A percentile compares a stretch with the other conserved stretches of the same genome.
phyloP scores from a whole-genome alignment of 1,139 yeast species.

The Spathaspora sp. region DNA sequence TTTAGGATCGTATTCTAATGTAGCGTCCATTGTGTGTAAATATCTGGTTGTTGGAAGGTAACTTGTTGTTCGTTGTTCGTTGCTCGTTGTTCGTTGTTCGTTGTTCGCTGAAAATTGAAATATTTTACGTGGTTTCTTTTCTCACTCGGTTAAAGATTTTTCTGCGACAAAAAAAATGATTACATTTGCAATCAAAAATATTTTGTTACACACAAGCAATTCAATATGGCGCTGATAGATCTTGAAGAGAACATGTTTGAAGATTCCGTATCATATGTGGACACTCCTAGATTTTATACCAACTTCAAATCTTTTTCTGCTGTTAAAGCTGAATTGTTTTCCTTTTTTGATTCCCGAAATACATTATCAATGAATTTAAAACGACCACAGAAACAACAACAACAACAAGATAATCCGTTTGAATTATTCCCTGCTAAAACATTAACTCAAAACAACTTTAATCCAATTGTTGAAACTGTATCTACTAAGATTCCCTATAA shows the following conservation, averaged over 20 bases:
- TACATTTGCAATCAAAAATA: not conserved
- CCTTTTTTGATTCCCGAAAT: not conserved
- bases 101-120: not conserved
- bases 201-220: not conserved
- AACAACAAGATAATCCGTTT: not conserved
- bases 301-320: not conserved
- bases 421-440: not conserved
- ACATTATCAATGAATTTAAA: not conserved
- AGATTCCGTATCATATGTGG: not conserved
- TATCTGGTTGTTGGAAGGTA: not conserved
- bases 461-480: not conserved
- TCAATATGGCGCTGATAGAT: not conserved
- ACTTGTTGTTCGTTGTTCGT: not conserved
- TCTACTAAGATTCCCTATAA: not conserved
- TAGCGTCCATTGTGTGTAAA: constrained; percentile 7
- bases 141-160: not conserved
- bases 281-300: not conserved
- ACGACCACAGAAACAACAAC: not conserved
- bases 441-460: not conserved
- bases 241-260: not conserved
- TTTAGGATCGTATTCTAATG: constrained; percentile 25
- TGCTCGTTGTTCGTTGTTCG: not conserved
- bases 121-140: not conserved
- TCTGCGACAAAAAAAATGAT: not conserved
- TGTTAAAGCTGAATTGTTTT: not conserved